Conservation (phyloP, 2,329 filamentous ascomycete genomes). For the Trichoderma koningiopsis region DNA sequence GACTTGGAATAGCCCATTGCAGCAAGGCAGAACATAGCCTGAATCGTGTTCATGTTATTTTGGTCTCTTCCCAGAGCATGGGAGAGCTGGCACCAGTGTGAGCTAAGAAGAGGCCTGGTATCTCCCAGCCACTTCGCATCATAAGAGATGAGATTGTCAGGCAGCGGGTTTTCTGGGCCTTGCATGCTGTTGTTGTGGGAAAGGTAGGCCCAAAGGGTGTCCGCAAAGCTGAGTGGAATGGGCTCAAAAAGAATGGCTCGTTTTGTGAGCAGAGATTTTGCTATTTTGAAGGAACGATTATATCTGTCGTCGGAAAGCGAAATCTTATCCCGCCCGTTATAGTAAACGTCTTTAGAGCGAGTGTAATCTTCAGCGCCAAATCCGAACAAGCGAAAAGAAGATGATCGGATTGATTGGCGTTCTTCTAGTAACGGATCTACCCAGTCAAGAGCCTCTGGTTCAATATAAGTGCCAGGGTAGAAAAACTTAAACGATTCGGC, state of each 20-base stretch:
- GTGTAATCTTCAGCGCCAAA: constrained; percentile 32
- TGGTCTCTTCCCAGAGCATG: too few relatives aligned
- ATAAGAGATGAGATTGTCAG: too few relatives aligned
- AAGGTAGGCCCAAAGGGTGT: too few relatives aligned
- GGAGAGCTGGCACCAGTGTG: background rate
- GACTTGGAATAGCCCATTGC: background rate
- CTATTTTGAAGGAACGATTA: background rate
- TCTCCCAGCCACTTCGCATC: too few relatives aligned
- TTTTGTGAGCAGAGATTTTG: background rate
- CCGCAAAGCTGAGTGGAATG: too few relatives aligned
- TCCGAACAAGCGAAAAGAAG: constrained; percentile 20
- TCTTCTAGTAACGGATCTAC: constrained; percentile 20
- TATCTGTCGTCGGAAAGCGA: background rate
- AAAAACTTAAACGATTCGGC: too few relatives aligned
- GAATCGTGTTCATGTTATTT: background rate
- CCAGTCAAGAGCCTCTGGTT: background rate
- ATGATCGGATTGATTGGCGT: constrained; percentile 28
- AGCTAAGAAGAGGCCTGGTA: too few relatives aligned
- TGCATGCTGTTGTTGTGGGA: too few relatives aligned
- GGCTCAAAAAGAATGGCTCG: too few relatives aligned
- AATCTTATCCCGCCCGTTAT: background rate
- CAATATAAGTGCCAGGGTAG: too few relatives aligned
- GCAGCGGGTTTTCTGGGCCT: too few relatives aligned
- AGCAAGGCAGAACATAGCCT: background rate
- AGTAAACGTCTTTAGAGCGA: background rate